phyloP scores from a whole-genome alignment of 257 asterid species.

The Gentiana dahurica region DNA sequence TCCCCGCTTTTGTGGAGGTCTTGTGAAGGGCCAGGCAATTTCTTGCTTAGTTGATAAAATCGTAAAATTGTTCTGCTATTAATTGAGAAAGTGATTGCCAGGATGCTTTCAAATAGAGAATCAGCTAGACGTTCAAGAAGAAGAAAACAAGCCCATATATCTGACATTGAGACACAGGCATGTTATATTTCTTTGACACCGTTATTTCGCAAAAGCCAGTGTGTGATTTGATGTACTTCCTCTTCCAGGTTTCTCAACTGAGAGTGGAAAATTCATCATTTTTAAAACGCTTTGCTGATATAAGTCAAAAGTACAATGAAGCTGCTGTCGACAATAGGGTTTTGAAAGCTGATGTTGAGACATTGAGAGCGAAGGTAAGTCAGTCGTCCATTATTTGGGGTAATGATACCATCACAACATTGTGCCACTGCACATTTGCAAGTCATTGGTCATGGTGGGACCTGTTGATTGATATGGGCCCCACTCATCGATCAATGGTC shows the following conservation, averaged over 20 bases:
- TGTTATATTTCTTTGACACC: slow-evolving; percentile 2
- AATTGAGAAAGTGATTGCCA: slow-evolving; percentile 2
- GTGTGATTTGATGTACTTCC: slow-evolving; percentile 12
- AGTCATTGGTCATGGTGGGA: too few relatives aligned
- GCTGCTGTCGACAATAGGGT: slow-evolving; percentile 94
- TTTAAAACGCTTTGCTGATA: slow-evolving; percentile 65
- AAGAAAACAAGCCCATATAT: slow-evolving; percentile 91
- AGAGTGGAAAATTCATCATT: slow-evolving; percentile 73
- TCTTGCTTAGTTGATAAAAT: too few relatives aligned
- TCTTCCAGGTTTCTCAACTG: slow-evolving; percentile 64
- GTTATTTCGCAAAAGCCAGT: not conserved
- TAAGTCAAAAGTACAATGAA: slow-evolving; percentile 78
- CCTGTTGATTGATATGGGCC: too few relatives aligned
- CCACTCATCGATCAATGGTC: too few relatives aligned
- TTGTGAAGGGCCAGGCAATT: too few relatives aligned
- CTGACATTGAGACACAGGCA: slow-evolving; percentile 93
- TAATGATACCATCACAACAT: too few relatives aligned
- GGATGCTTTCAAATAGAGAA: slow-evolving; percentile 99
- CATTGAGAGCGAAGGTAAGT: slow-evolving; percentile 82
- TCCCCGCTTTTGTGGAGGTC: too few relatives aligned
- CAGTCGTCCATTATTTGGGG: too few relatives aligned
- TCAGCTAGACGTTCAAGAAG: slow-evolving; percentile 98
- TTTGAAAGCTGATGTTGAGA: slow-evolving; percentile 93
- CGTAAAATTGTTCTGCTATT: too few relatives aligned
- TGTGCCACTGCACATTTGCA: too few relatives aligned